Percentiles rank a stretch among this genome's conserved stretches.
These are phyloP conservation scores for Chaetomium sp. DNA, from an alignment of 2,329 filamentous ascomycete genomes.

Conservation along the genomic window DNA sequence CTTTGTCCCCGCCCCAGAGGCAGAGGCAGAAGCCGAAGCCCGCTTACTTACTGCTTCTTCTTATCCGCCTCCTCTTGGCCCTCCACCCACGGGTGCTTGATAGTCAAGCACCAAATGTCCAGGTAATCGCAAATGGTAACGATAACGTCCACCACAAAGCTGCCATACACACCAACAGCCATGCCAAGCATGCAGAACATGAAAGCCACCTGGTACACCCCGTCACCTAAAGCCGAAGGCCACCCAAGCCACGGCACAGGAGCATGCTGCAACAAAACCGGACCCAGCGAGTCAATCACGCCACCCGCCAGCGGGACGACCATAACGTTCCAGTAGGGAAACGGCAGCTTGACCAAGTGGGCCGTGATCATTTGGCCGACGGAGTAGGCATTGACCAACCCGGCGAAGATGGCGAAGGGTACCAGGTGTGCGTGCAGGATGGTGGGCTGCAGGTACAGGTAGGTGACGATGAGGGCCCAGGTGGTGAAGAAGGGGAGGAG, in stretches of 20 bases:
- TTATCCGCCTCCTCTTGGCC: constrained; percentile 35
- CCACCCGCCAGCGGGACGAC: constrained; percentile 70
- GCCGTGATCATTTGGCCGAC: constrained; percentile 95
- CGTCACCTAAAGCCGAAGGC: constrained; percentile 68
- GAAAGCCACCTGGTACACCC: constrained; percentile 74
- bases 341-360: constrained; percentile 78
- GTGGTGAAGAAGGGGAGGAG: constrained; percentile 72
- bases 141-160: constrained; percentile 95
- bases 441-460: constrained; percentile 76
- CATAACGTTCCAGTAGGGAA: constrained; percentile 87
- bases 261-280: constrained; percentile 49
- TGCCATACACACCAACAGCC: constrained; percentile 87
- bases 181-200: constrained; percentile 83
- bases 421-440: constrained; percentile 80
- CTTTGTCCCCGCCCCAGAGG: too few relatives aligned
- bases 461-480: constrained; percentile 71
- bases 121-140: constrained; percentile 96
- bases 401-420: constrained; percentile 83
- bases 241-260: constrained; percentile 62
- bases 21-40: too few relatives aligned
- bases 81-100: constrained; percentile 70
- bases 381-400: constrained; percentile 87
- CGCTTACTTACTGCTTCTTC: constrained; percentile 29
- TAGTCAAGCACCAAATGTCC: constrained; percentile 97
- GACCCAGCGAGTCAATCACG: constrained; percentile 74